Percentiles rank a stretch among this genome's conserved stretches.
Evolutionary conservation across 2,329 filamentous ascomycete genomes (phyloP).

Genomic region (Xylaria sp.): DNA sequence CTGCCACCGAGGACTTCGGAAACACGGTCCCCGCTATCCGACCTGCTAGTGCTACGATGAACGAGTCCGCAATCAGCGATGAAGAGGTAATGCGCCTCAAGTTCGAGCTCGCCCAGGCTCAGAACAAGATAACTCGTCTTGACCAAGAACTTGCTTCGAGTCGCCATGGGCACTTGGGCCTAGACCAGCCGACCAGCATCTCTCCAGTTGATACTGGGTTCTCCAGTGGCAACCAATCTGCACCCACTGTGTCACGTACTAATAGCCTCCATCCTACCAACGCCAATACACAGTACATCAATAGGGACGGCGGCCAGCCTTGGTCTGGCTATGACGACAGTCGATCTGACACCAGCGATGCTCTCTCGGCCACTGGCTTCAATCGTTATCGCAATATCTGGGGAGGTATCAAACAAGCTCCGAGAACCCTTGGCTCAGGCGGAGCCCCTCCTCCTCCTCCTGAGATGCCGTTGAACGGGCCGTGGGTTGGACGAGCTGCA

Average conservation of each 20-base stretch:
- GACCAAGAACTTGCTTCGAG: constrained; percentile 76
- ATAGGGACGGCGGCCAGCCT: constrained; percentile 55
- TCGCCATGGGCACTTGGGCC: constrained; percentile 68
- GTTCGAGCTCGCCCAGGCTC: constrained; percentile 76
- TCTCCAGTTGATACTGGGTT: constrained; percentile 48
- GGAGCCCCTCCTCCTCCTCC: constrained; percentile 47
- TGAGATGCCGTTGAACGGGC: constrained; percentile 53
- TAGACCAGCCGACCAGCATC: constrained; percentile 58
- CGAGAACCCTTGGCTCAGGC: constrained; percentile 41
- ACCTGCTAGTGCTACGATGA: constrained; percentile 62
- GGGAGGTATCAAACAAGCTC: constrained; percentile 59
- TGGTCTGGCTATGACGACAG: constrained; percentile 68
- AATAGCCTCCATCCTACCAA: constrained; percentile 41
- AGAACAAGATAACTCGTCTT: constrained; percentile 76
- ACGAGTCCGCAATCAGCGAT: constrained; percentile 54
- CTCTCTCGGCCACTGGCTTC: constrained; percentile 62
- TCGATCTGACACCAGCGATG: constrained; percentile 68
- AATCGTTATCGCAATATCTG: constrained; percentile 67
- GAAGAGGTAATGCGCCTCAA: constrained; percentile 76
- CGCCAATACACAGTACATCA: constrained; percentile 52
- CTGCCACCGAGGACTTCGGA: constrained; percentile 66
- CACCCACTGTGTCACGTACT: constrained; percentile 50
- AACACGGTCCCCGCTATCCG: constrained; percentile 62
- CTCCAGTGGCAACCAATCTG: constrained; percentile 39
- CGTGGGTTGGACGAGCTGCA: constrained; percentile 61